Percentiles rank a stretch among this genome's conserved stretches.
Conservation (phyloP, 805 yeast genomes). For the Yarrowia bubula region DNA sequence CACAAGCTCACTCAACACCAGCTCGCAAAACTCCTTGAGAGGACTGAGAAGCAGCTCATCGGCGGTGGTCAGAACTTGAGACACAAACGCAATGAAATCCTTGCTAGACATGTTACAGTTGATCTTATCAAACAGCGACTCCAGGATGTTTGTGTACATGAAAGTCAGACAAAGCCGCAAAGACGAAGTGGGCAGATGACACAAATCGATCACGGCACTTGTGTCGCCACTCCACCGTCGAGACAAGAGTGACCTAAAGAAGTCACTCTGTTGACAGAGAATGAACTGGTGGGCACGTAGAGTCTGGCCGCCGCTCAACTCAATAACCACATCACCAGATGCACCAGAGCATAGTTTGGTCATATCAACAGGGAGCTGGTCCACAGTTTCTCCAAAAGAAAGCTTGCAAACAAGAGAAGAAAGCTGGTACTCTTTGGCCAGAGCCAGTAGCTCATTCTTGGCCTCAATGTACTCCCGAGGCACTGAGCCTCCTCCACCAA, state of each 20-base stretch:
- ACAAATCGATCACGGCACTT: constrained; percentile 40
- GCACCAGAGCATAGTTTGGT: background rate
- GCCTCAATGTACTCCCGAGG: constrained; percentile 29
- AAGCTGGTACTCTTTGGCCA: constrained; percentile 31
- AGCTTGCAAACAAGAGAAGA: constrained; percentile 27
- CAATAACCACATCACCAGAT: background rate
- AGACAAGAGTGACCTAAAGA: constrained; percentile 59
- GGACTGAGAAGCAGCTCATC: constrained; percentile 63
- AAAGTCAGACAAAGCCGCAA: constrained; percentile 55
- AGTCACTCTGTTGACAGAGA: constrained; percentile 54
- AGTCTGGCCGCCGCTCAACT: background rate
- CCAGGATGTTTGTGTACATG: constrained; percentile 48
- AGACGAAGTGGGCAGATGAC: constrained; percentile 44
- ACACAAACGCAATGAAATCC: constrained; percentile 51
- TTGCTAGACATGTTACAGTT: constrained; percentile 33
- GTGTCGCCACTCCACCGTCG: constrained; percentile 49
- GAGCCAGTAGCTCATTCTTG: constrained; percentile 34
- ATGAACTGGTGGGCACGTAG: constrained; percentile 47
- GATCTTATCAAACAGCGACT: constrained; percentile 38
- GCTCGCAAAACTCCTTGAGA: constrained; percentile 60
- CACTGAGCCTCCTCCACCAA: constrained; percentile 32
- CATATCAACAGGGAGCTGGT: background rate
- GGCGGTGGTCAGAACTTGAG: constrained; percentile 59
- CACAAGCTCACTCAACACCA: constrained; percentile 33
- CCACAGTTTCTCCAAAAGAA: constrained; percentile 23